Conservation (phyloP, 768 basidiomycete genomes). For the Auricularia heimuer region DNA sequence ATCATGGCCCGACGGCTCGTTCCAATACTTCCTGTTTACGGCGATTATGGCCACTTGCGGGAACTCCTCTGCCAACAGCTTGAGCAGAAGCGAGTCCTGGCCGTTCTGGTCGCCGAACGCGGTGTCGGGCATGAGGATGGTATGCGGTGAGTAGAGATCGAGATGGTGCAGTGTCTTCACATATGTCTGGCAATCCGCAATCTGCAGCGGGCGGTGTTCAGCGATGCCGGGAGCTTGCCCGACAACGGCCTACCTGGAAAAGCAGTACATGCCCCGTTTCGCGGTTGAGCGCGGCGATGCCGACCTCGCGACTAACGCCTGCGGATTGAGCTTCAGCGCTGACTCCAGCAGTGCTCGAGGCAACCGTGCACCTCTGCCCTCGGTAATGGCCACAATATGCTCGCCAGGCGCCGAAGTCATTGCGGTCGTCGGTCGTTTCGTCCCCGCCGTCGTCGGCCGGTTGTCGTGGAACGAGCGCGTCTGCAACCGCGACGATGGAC, state of each 20-base stretch:
- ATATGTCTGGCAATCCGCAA: conserved; percentile 44
- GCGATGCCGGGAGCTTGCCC: not conserved
- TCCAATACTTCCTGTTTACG: conserved; percentile 76
- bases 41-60: conserved; percentile 57
- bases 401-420: not conserved
- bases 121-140: conserved; percentile 76
- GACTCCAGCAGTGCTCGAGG: not conserved
- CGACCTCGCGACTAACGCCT: conserved; percentile 70
- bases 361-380: conserved; percentile 6
- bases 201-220: conserved; percentile 2
- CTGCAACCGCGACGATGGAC: not conserved
- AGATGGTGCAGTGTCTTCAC: conserved; percentile 83
- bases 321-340: not conserved
- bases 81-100: conserved; percentile 50
- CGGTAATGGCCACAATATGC: conserved; percentile 6
- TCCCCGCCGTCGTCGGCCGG: not conserved
- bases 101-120: conserved; percentile 9
- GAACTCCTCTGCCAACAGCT: conserved; percentile 67
- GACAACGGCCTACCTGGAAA: conserved; percentile 51
- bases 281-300: conserved; percentile 76
- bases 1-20: conserved; percentile 64
- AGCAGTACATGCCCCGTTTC: conserved; percentile 68
- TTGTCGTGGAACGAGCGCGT: not conserved
- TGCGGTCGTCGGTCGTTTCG: not conserved
- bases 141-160: conserved; percentile 60